These are phyloP conservation scores for Paramarasmius palmivorus DNA, from an alignment of 1,284 basidiomycete genomes.

Conservation along the genomic window DNA sequence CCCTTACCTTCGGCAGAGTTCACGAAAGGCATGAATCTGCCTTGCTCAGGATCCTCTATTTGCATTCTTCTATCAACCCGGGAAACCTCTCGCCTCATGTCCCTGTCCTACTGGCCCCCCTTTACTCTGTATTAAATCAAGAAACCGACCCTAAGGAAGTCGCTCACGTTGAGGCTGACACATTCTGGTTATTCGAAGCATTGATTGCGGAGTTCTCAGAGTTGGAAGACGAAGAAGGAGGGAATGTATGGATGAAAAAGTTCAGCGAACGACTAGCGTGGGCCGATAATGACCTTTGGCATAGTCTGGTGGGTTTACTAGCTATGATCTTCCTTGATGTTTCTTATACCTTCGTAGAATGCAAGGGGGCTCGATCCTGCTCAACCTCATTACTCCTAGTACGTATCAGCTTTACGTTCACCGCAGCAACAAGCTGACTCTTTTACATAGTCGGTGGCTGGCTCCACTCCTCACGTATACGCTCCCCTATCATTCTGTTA, in stretches of 20 bases:
- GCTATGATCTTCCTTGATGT: slow-evolving; percentile 4
- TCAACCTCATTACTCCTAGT: slow-evolving; percentile 82
- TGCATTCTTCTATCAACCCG: slow-evolving; percentile 72
- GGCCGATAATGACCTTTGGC: slow-evolving; percentile 65
- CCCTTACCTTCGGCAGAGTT: slow-evolving; percentile 43
- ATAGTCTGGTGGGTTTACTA: slow-evolving; percentile 52
- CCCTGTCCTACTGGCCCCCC: slow-evolving; percentile 64
- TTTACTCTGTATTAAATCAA: slow-evolving; percentile 63
- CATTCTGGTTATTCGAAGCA: slow-evolving; percentile 79
- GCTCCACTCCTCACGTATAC: slow-evolving; percentile 74
- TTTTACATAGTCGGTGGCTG: slow-evolving; percentile 64
- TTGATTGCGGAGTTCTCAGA: slow-evolving; percentile 73
- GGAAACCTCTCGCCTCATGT: slow-evolving; percentile 67
- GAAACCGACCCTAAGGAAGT: slow-evolving; percentile 63
- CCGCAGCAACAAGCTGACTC: slow-evolving; percentile 2
- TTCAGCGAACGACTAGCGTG: slow-evolving; percentile 62
- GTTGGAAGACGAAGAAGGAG: slow-evolving; percentile 64
- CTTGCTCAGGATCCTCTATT: slow-evolving; percentile 68
- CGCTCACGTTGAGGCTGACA: slow-evolving; percentile 73
- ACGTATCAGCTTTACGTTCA: slow-evolving; percentile 28
- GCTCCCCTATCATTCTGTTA: slow-evolving; percentile 57
- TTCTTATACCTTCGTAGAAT: slow-evolving; percentile 31
- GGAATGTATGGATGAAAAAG: slow-evolving; percentile 60
- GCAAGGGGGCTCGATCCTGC: slow-evolving; percentile 67
- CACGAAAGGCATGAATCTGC: slow-evolving; percentile 65